Percentiles rank a stretch among this genome's conserved stretches.
Evolutionary conservation across 2,329 filamentous ascomycete species (phyloP).

Genomic region (Colletotrichum higginsianum): DNA sequence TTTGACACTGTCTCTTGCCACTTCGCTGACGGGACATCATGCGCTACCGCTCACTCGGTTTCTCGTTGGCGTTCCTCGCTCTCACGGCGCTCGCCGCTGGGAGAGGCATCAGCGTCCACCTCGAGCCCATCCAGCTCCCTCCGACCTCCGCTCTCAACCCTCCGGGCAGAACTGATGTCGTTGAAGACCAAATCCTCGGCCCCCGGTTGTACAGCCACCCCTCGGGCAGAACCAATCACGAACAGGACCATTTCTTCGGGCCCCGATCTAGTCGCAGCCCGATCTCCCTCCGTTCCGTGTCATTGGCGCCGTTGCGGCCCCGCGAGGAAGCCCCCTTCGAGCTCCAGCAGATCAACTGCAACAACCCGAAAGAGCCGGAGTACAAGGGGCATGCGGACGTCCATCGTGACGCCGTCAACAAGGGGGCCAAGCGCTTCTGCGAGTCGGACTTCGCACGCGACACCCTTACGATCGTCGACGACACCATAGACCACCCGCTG

Average conservation of each 20-base stretch:
- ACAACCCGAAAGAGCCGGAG: background rate
- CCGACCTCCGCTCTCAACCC: background rate
- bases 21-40: background rate
- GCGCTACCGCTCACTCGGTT: background rate
- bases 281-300: slow-evolving; percentile 46
- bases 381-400: background rate
- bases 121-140: background rate
- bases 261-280: slow-evolving; percentile 42
- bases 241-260: background rate
- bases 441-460: background rate
- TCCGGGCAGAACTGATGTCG: background rate
- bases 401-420: background rate
- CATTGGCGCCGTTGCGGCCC: background rate
- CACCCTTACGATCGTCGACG: slow-evolving; percentile 10
- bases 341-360: background rate
- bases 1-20: too few species aligned
- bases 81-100: background rate
- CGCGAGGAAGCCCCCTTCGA: background rate
- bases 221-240: background rate
- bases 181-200: background rate
- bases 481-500: background rate
- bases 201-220: background rate
- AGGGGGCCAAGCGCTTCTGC: background rate
- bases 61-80: background rate
- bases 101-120: too few species aligned